phyloP scores from a whole-genome alignment of 768 basidiomycete genomes.

The Termitomyces sp. region DNA sequence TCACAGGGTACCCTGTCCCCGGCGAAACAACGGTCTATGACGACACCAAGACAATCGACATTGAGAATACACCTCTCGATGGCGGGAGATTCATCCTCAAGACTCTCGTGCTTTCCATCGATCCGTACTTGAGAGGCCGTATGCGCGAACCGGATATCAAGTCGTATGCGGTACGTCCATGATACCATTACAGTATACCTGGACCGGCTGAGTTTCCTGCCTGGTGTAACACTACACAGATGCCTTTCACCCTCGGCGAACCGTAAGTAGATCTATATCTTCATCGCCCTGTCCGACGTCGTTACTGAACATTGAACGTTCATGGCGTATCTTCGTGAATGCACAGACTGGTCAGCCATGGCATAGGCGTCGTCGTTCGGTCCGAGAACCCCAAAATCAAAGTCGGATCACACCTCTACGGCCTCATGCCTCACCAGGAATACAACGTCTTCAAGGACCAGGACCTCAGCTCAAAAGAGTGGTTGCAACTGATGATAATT shows the following conservation, averaged over 20 bases:
- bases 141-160: conserved; percentile 31
- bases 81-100: conserved; percentile 46
- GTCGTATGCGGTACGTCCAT: conserved; percentile 24
- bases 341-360: conserved; percentile 26
- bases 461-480: conserved; percentile 14
- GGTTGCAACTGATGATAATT: conserved; percentile 27
- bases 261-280: conserved; percentile 24
- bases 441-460: conserved; percentile 29
- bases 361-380: conserved; percentile 42
- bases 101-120: conserved; percentile 41
- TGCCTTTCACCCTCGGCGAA: conserved; percentile 28
- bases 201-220: too few relatives aligned
- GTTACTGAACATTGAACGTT: neutral
- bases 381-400: conserved; percentile 32
- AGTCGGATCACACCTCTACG: conserved; percentile 39
- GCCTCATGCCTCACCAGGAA: conserved; percentile 30
- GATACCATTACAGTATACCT: too few relatives aligned
- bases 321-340: neutral
- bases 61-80: conserved; percentile 39
- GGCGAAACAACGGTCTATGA: conserved; percentile 47
- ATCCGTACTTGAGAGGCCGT: conserved; percentile 36
- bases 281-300: neutral
- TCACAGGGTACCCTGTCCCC: conserved; percentile 36
- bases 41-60: conserved; percentile 42
- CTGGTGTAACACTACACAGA: conserved; percentile 3